A percentile compares a stretch with the other conserved stretches of the same genome.
Conservation (phyloP, 768 basidiomycete genomes). For the Termitomyces eurrhizus region DNA sequence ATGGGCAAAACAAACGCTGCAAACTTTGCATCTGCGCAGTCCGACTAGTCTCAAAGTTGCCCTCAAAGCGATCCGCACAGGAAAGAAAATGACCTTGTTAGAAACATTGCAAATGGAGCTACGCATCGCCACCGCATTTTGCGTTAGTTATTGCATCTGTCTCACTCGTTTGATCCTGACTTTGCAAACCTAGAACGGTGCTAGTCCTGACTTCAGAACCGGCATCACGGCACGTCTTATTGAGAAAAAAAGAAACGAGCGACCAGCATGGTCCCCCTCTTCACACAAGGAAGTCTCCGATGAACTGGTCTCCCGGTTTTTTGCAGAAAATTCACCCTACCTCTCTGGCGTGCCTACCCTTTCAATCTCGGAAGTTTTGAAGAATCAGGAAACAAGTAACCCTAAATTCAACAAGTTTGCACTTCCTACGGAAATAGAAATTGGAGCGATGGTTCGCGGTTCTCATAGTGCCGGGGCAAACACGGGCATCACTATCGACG, state of each 20-base stretch:
- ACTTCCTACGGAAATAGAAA: conserved; percentile 76
- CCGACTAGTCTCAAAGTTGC: conserved; percentile 93
- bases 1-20: conserved; percentile 77
- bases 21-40: conserved; percentile 63
- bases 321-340: conserved; percentile 50
- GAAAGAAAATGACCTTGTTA: conserved; percentile 56
- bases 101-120: conserved; percentile 82
- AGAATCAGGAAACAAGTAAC: conserved; percentile 16
- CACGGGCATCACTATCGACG: conserved; percentile 56
- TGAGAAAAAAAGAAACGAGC: conserved; percentile 32
- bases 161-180: conserved; percentile 9
- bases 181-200: conserved; percentile 51
- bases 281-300: conserved; percentile 56
- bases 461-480: conserved; percentile 57
- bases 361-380: conserved; percentile 32
- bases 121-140: conserved; percentile 84
- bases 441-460: conserved; percentile 64
- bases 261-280: conserved; percentile 71
- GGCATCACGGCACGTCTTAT: conserved; percentile 73
- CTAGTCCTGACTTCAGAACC: conserved; percentile 76
- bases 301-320: conserved; percentile 63
- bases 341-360: conserved; percentile 41
- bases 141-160: conserved; percentile 51
- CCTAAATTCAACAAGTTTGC: conserved; percentile 38
- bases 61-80: conserved; percentile 72